These are phyloP conservation scores for Lepiota brunneoincarnata DNA, from an alignment of 768 basidiomycete genomes.

Conservation along the genomic window DNA sequence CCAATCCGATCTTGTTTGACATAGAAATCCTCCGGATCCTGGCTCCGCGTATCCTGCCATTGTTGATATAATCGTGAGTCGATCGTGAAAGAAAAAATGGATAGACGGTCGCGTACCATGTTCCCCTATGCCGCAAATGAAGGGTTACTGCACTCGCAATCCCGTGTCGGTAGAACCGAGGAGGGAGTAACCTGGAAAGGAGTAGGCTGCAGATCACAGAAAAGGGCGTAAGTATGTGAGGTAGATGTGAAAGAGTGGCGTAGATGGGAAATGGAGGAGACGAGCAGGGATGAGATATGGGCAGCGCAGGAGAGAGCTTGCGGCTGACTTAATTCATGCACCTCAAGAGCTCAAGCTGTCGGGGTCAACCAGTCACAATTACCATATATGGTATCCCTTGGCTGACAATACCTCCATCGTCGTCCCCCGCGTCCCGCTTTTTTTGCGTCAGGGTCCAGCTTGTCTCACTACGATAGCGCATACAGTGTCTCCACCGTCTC, in stretches of 20 bases:
- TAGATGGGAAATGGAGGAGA: neutral
- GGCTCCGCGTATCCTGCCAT: conserved; percentile 58
- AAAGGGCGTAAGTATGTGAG: neutral
- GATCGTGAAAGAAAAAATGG: conserved; percentile 14
- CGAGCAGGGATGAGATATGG: neutral
- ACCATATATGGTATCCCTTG: neutral
- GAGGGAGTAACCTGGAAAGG: neutral
- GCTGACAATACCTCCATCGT: neutral
- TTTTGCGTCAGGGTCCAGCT: neutral
- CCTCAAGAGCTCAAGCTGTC: conserved; percentile 4
- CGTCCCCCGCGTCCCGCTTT: too few relatives aligned
- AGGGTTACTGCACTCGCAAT: conserved; percentile 8
- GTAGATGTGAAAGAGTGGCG: neutral
- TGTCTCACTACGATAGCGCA: too few relatives aligned
- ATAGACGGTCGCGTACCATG: conserved; percentile 23
- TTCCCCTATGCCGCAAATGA: conserved; percentile 12
- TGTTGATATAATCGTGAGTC: conserved; percentile 22
- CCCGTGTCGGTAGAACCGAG: conserved; percentile 14
- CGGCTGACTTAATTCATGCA: conserved; percentile 13
- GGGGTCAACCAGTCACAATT: conserved; percentile 7
- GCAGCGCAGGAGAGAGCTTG: neutral
- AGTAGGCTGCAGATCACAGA: neutral
- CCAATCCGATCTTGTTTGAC: conserved; percentile 98
- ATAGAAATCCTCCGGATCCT: conserved; percentile 96
- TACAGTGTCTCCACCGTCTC: too few relatives aligned